Evolutionary conservation across 2,329 filamentous ascomycete species (phyloP).

Genomic region (Aspergillus jensenii): DNA sequence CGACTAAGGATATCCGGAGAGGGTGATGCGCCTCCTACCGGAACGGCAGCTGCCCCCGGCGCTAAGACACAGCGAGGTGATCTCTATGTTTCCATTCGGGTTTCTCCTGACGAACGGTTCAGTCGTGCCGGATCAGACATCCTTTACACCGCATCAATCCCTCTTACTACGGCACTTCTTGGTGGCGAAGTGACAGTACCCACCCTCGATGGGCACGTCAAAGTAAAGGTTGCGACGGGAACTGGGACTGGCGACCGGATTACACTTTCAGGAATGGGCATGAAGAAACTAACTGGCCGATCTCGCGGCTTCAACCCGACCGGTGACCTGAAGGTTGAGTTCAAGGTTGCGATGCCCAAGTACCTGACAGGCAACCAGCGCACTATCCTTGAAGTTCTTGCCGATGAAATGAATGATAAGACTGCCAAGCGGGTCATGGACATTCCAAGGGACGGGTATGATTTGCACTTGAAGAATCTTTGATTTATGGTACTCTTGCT

Average conservation of each 20-base stretch:
- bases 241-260: constrained; percentile 91
- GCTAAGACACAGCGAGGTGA: constrained; percentile 74
- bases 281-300: constrained; percentile 76
- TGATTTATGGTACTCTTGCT: constrained; percentile 1
- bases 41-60: constrained; percentile 63
- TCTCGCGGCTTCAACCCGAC: constrained; percentile 54
- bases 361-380: constrained; percentile 89
- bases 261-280: constrained; percentile 85
- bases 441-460: constrained; percentile 60
- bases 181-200: constrained; percentile 88
- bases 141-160: constrained; percentile 86
- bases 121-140: constrained; percentile 84
- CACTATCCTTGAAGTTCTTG: constrained; percentile 90
- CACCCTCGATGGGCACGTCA: constrained; percentile 85
- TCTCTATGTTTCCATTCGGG: constrained; percentile 85
- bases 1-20: constrained; percentile 79
- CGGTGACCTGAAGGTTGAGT: constrained; percentile 90
- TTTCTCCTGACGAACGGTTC: constrained; percentile 88
- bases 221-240: constrained; percentile 85
- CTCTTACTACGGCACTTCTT: constrained; percentile 86
- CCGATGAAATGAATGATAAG: constrained; percentile 93
- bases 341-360: constrained; percentile 93
- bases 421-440: constrained; percentile 92
- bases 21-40: constrained; percentile 81
- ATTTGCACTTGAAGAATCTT: neutral